A percentile compares a stretch with the other conserved stretches of the same genome.
phyloP scores from a whole-genome alignment of 306 rosid species.

The Trifolium fragiferum region DNA sequence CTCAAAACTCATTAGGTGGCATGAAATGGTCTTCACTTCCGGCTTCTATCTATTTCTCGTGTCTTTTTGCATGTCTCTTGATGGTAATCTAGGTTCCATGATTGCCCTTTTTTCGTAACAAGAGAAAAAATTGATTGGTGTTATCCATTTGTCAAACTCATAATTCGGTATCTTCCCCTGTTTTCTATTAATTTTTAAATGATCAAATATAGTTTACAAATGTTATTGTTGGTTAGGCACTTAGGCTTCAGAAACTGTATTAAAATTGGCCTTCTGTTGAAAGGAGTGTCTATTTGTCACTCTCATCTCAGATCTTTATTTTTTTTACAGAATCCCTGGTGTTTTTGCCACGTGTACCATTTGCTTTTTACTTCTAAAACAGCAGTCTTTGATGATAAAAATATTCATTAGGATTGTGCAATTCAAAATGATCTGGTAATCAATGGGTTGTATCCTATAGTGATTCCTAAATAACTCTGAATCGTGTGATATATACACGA shows the following conservation, averaged over 20 bases:
- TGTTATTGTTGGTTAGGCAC: neutral
- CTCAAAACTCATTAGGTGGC: neutral
- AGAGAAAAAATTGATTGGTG: neutral
- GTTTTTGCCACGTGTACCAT: neutral
- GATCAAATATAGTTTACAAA: neutral
- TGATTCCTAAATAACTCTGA: neutral
- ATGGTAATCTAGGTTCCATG: constrained; percentile 6
- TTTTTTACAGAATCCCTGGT: neutral
- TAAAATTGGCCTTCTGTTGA: neutral
- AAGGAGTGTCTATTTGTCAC: neutral
- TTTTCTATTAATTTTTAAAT: neutral
- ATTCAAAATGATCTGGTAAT: neutral
- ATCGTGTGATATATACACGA: neutral
- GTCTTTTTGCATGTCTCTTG: neutral
- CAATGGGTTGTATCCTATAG: neutral
- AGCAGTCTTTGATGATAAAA: neutral
- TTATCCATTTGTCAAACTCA: neutral
- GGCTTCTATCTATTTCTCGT: neutral
- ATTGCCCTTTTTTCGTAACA: neutral
- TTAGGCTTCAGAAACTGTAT: neutral
- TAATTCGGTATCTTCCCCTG: neutral
- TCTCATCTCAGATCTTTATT: neutral
- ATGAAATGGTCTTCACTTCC: neutral
- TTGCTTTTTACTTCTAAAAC: neutral
- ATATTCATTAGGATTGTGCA: neutral